phyloP scores from a whole-genome alignment of 2,329 filamentous ascomycete genomes.

The Venturia nashicola region DNA sequence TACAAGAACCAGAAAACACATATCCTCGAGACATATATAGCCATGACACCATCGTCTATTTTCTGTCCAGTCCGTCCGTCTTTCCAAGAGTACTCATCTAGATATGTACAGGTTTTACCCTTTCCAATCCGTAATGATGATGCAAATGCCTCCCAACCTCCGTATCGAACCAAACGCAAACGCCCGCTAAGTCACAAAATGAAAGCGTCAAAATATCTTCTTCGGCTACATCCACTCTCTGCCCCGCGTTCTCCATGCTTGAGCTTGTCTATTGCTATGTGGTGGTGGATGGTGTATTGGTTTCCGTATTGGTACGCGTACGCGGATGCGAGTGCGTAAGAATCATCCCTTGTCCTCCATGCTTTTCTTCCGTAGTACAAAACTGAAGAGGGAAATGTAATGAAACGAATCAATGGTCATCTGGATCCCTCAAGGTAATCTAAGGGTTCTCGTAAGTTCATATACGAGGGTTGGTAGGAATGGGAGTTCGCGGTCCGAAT shows the following conservation, averaged over 20 bases:
- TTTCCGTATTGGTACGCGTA: neutral
- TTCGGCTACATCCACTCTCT: neutral
- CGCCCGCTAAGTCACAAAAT: neutral
- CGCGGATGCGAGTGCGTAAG: neutral
- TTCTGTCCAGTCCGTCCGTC: neutral
- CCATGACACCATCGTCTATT: neutral
- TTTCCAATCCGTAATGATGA: neutral
- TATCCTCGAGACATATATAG: neutral
- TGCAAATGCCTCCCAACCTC: neutral
- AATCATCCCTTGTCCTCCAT: neutral
- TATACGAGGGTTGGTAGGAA: neutral
- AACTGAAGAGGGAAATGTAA: neutral
- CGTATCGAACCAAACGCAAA: neutral
- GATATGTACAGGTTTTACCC: neutral
- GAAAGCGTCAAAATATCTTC: too few species aligned
- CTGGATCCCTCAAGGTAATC: neutral
- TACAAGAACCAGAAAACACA: neutral
- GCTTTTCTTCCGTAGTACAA: neutral
- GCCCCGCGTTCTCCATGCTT: neutral
- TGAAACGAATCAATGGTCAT: neutral
- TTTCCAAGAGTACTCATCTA: neutral
- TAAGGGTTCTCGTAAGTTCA: constrained; percentile 1
- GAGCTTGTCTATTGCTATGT: neutral
- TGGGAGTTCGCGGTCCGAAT: neutral
- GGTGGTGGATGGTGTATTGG: neutral